These are phyloP conservation scores for Hevea brasiliensis DNA, from an alignment of 345 rosid species.

Conservation along the genomic window DNA sequence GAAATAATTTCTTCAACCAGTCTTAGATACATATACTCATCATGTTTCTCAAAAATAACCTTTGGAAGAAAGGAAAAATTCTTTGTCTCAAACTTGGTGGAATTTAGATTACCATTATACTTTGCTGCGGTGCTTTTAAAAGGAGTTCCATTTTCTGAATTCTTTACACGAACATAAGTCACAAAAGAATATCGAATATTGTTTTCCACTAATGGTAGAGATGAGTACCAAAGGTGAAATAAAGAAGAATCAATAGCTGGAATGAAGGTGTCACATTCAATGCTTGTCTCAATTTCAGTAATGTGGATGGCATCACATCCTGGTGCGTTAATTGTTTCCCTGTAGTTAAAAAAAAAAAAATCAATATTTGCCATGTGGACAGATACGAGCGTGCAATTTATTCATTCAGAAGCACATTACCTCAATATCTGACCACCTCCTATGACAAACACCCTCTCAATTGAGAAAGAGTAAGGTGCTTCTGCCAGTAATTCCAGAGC, in stretches of 20 bases:
- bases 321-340: slow-evolving; percentile 69
- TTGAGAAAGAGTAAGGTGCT: slow-evolving; percentile 67
- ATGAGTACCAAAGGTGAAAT: slow-evolving; percentile 72
- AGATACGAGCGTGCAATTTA: neutral
- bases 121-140: neutral
- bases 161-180: slow-evolving; percentile 70
- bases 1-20: slow-evolving; percentile 59
- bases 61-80: slow-evolving; percentile 58
- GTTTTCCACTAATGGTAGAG: slow-evolving; percentile 62
- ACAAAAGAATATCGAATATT: slow-evolving; percentile 53
- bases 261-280: slow-evolving; percentile 82
- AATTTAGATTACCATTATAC: neutral
- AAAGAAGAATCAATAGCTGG: slow-evolving; percentile 53
- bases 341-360: slow-evolving; percentile 28
- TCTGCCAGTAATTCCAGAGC: slow-evolving; percentile 67
- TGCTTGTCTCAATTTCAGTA: slow-evolving; percentile 66
- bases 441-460: slow-evolving; percentile 84
- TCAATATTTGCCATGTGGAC: neutral
- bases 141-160: slow-evolving; percentile 16
- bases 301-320: slow-evolving; percentile 82
- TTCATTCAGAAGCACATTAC: slow-evolving; percentile 29
- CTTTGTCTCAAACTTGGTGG: slow-evolving; percentile 43
- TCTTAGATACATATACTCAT: slow-evolving; percentile 60
- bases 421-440: slow-evolving; percentile 81
- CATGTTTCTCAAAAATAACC: slow-evolving; percentile 64